A percentile compares a stretch with the other conserved stretches of the same genome.
Conservation (phyloP, 202 grass and related monocot species). For the Elaeis oleifera region DNA sequence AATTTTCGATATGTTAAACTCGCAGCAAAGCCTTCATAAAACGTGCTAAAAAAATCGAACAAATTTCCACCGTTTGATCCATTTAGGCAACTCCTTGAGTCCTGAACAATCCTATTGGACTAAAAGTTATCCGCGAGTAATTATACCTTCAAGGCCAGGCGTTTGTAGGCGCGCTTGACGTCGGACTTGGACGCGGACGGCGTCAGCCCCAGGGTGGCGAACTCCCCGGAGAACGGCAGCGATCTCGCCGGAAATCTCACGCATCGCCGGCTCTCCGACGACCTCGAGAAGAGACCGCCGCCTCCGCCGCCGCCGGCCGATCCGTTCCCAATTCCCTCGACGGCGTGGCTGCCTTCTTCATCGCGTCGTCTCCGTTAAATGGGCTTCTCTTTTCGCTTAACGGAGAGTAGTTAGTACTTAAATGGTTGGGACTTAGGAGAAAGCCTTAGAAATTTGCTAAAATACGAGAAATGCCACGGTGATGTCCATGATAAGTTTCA, state of each 20-base stretch:
- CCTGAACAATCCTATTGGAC: not conserved
- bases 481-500: too few relatives aligned
- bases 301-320: not conserved
- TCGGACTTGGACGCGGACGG: not conserved
- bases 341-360: not conserved
- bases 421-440: too few relatives aligned
- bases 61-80: not conserved
- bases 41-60: not conserved
- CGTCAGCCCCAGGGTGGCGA: conserved; percentile 6
- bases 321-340: not conserved
- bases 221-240: conserved; percentile 13
- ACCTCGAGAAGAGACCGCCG: not conserved
- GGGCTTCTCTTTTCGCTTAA: not conserved
- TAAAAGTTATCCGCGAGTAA: too few relatives aligned
- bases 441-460: too few relatives aligned
- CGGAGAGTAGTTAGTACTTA: not conserved
- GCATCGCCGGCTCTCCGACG: not conserved
- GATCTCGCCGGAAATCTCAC: not conserved
- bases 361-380: not conserved
- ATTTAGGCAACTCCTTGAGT: too few relatives aligned
- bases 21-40: too few relatives aligned
- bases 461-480: too few relatives aligned
- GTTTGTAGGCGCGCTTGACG: conserved; percentile 13
- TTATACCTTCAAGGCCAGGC: conserved; percentile 3
- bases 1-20: too few relatives aligned